These are phyloP conservation scores for Telopea speciosissima DNA, from an alignment of 177 flowering plant genomes.

Conservation along the genomic window DNA sequence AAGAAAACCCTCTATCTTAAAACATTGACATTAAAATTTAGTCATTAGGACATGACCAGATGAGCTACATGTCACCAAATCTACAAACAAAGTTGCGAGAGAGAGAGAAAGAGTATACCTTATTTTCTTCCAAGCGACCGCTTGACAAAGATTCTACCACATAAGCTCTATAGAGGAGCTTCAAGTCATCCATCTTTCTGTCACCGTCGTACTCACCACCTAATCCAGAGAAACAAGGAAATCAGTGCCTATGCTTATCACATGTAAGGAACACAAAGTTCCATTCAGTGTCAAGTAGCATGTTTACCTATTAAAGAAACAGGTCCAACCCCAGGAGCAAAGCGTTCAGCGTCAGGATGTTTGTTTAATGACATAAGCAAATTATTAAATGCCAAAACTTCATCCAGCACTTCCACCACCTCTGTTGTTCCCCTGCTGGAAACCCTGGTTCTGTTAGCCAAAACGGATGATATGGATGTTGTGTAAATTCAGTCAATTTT, in stretches of 20 bases:
- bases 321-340: conserved; percentile 83
- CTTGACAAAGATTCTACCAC: conserved; percentile 61
- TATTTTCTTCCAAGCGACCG: conserved; percentile 70
- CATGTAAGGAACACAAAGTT: neutral
- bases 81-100: no score
- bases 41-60: neutral
- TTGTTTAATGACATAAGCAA: conserved; percentile 52
- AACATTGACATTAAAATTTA: neutral
- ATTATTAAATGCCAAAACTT: conserved; percentile 60
- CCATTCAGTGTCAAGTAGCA: conserved; percentile 7
- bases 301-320: conserved; percentile 66
- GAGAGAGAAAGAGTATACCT: conserved; percentile 36
- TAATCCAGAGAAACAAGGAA: conserved; percentile 26
- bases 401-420: conserved; percentile 67
- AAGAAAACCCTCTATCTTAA: neutral
- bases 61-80: neutral
- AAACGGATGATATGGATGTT: neutral
- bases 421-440: conserved; percentile 44
- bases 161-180: conserved; percentile 81
- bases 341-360: conserved; percentile 53
- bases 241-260: neutral
- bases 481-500: neutral
- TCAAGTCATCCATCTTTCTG: conserved; percentile 80
- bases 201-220: conserved; percentile 93
- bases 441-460: conserved; percentile 11